These are phyloP conservation scores for Hypsizygus marmoreus DNA, from an alignment of 768 basidiomycete genomes.

Conservation along the genomic window DNA sequence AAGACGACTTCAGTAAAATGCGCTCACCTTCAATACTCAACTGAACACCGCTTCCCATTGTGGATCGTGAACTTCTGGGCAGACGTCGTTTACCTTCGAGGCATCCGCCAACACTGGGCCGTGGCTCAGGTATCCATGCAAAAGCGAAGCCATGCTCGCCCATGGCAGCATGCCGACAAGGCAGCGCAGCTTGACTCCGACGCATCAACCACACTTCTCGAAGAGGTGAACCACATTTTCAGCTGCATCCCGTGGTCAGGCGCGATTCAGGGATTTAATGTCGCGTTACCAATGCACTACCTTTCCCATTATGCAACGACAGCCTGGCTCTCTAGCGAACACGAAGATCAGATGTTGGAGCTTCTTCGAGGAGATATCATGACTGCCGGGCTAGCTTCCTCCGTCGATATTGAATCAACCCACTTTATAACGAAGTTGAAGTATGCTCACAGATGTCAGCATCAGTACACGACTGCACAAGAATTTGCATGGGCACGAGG, in stretches of 20 bases:
- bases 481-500: constrained; percentile 6
- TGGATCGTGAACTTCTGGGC: constrained; percentile 4
- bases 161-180: no score
- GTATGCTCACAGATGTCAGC: neutral
- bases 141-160: neutral
- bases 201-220: neutral
- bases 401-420: constrained; percentile 4
- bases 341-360: constrained; percentile 22
- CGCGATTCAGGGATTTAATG: constrained; percentile 12
- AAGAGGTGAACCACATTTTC: neutral
- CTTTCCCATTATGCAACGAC: constrained; percentile 17
- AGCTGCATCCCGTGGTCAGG: constrained; percentile 14
- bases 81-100: neutral
- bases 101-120: neutral
- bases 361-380: constrained; percentile 13
- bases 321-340: constrained; percentile 19
- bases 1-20: neutral
- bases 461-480: neutral
- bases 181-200: neutral
- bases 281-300: constrained; percentile 2
- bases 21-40: neutral
- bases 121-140: neutral
- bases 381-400: neutral
- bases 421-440: constrained; percentile 6
- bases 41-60: neutral